Evolutionary conservation across 192 early-diverging fungal species (phyloP).

Genomic region (Linnemannia zychae): DNA sequence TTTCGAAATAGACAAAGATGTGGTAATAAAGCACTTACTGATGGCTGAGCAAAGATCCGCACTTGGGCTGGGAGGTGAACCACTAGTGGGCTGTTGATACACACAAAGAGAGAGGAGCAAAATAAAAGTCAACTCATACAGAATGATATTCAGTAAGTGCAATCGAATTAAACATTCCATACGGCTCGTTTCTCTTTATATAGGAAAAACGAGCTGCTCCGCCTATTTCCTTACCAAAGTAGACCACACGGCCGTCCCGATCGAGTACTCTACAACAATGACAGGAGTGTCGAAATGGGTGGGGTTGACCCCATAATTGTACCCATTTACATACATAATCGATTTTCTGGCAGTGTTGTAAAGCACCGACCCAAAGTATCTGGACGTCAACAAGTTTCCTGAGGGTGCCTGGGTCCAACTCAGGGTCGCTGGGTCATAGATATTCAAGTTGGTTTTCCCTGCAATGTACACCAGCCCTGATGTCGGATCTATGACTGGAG

Average conservation of each 20-base stretch:
- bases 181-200: neutral
- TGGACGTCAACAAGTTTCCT: neutral
- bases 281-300: constrained; percentile 13
- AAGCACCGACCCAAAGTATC: neutral
- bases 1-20: neutral
- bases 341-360: constrained; percentile 14
- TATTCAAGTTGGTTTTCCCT: neutral
- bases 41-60: constrained; percentile 12
- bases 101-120: neutral
- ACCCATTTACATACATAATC: constrained; percentile 19
- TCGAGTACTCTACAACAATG: constrained; percentile 6
- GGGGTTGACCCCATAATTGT: constrained; percentile 15
- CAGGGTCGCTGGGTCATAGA: neutral
- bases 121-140: neutral
- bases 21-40: neutral
- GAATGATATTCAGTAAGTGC: neutral
- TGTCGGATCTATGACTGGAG: constrained; percentile 8
- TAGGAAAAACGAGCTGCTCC: too few relatives aligned
- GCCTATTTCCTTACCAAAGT: neutral
- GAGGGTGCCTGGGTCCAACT: neutral
- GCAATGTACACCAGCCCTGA: constrained; percentile 21
- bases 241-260: neutral
- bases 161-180: neutral
- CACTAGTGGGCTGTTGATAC: constrained; percentile 9
- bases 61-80: constrained; percentile 10